Evolutionary conservation across 176 grass and related monocot genomes (phyloP), one percentile per base, ranked within the genome.

Genomic region (Melocanna baccifera): DNA sequence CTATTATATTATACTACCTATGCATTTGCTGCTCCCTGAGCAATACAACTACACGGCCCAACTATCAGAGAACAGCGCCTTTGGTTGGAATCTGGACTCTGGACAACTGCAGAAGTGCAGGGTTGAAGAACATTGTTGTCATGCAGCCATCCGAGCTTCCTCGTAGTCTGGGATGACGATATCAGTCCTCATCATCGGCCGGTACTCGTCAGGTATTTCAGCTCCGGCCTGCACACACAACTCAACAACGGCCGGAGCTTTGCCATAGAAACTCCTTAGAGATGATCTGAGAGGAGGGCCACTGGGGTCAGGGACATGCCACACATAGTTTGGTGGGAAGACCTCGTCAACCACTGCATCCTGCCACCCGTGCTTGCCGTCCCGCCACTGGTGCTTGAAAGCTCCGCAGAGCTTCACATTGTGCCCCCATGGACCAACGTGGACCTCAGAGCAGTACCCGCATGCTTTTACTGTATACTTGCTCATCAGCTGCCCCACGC

Each of bases 331-430:
- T 0, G 87, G 96, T 0, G 91, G 96, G 46, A 95, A 82, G 53
- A 98, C 91, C 91, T 98, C 96, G 18, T 98, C 91, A 4, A 88
- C 47, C 29, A 87, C 92, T 3, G 93, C 89, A 15, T 98, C 96
- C 73, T 98, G 96, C 96, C 96, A 98, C 50, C 96, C 96, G 5
- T 95, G 93, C 64, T 98, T 98, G 25, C 96, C 96, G 1, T 98
- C 93, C 22, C 91, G 82, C 93, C 93, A 95, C 63, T 98, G 96
- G 83, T 98, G 96, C 86, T 95, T 98, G 91, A 93, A 98, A 69
- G 93, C 93, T 23, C 96, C 93, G 0, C 96, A 95, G 50, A 93
- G 92, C 81, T 98, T 98, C 62, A 80, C 93, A 85, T 98, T 92
- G 73, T 98, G 93, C 14, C 93, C 93, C 91, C 93, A 95, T 51